A percentile compares a stretch with the other conserved stretches of the same genome.
phyloP scores from a whole-genome alignment of 2,329 filamentous ascomycete genomes.

The Trichoderma asperellum region DNA sequence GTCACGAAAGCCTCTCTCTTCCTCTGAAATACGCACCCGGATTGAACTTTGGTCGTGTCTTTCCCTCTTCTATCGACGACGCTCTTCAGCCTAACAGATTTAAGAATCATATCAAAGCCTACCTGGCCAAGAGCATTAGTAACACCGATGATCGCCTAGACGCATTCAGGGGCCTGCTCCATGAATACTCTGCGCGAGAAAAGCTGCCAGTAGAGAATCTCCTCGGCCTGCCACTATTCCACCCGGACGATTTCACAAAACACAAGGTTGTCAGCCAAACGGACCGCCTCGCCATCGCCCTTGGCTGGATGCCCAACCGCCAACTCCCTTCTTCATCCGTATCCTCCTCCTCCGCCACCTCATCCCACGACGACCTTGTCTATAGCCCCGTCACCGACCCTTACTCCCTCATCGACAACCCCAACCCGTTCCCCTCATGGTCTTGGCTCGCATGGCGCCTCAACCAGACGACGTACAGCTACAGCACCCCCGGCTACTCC shows the following conservation, averaged over 20 bases:
- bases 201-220: conserved; percentile 38
- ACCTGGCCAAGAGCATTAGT: conserved; percentile 39
- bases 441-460: conserved; percentile 46
- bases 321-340: conserved; percentile 32
- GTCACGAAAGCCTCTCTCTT: conserved; percentile 43
- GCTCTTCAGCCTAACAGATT: conserved; percentile 36
- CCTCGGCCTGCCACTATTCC: conserved; percentile 44
- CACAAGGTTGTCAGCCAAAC: conserved; percentile 38
- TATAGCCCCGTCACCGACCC: conserved; percentile 32
- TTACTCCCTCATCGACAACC: conserved; percentile 34
- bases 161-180: conserved; percentile 41
- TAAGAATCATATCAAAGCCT: conserved; percentile 39
- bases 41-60: conserved; percentile 42
- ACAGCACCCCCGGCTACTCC: conserved; percentile 6
- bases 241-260: conserved; percentile 40
- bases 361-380: conserved; percentile 28
- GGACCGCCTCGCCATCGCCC: conserved; percentile 42
- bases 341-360: conserved; percentile 15
- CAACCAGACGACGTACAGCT: conserved; percentile 34
- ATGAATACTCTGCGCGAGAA: conserved; percentile 38
- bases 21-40: conserved; percentile 40
- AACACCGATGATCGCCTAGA: conserved; percentile 40
- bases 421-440: conserved; percentile 42
- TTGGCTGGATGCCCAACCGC: conserved; percentile 43
- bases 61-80: conserved; percentile 34